phyloP scores from a whole-genome alignment of 371 early-diverging fungal genomes.

The Blakeslea trispora region DNA sequence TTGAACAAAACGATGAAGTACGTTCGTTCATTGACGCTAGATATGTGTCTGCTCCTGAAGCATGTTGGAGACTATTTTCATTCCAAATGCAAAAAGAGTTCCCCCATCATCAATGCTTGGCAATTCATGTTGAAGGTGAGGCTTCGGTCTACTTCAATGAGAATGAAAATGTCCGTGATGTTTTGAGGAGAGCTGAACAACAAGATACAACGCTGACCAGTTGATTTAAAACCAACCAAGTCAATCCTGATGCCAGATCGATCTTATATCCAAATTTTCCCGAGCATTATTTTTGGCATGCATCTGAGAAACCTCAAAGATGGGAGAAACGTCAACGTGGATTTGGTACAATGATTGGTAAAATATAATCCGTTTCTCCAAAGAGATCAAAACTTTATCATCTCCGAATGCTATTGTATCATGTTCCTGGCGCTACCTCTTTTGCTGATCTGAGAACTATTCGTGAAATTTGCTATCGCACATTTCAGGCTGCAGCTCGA shows the following conservation, averaged over 20 bases:
- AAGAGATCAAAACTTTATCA: conserved; percentile 21
- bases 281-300: conserved; percentile 11
- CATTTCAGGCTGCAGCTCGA: conserved; percentile 18
- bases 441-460: conserved; percentile 20
- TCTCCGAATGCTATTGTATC: conserved; percentile 16
- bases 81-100: conserved; percentile 20
- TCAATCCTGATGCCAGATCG: conserved; percentile 8
- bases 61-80: conserved; percentile 25
- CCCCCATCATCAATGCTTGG: conserved; percentile 3
- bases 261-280: conserved; percentile 18
- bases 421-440: conserved; percentile 14
- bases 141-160: no score
- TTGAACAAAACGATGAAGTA: no score
- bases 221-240: not conserved
- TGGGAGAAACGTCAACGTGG: conserved; percentile 8
- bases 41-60: conserved; percentile 31
- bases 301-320: not conserved
- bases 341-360: conserved; percentile 7
- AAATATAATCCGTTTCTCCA: conserved; percentile 22
- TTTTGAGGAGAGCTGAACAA: not conserved
- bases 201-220: not conserved
- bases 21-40: conserved; percentile 2
- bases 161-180: not conserved
- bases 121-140: no score
- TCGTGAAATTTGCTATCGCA: conserved; percentile 2